Evolutionary conservation across 1,284 basidiomycete species (phyloP).

Genomic region (Ceratobasidium sp.): DNA sequence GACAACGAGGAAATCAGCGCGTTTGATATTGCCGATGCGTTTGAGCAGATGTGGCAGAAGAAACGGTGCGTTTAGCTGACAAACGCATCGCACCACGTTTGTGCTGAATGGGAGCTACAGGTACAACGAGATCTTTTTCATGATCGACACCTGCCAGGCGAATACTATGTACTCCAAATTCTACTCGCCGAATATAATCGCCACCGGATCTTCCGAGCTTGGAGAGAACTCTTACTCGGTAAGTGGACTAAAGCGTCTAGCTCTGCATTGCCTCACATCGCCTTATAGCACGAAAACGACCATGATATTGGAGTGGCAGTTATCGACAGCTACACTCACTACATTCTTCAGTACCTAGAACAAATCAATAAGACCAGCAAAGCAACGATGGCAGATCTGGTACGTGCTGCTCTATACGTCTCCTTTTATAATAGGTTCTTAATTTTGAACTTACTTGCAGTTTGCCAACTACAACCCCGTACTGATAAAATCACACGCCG

Average conservation of each 20-base stretch:
- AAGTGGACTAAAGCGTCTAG: slow-evolving; percentile 53
- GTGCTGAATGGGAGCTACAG: slow-evolving; percentile 60
- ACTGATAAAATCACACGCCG: slow-evolving; percentile 86
- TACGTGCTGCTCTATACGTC: slow-evolving; percentile 59
- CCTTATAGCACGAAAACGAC: slow-evolving; percentile 86
- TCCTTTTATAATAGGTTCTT: slow-evolving; percentile 10
- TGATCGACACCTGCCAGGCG: slow-evolving; percentile 99
- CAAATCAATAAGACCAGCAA: slow-evolving; percentile 90
- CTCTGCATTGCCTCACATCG: slow-evolving; percentile 8
- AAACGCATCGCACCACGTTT: background rate
- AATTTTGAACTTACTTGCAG: slow-evolving; percentile 59
- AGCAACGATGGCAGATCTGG: slow-evolving; percentile 86
- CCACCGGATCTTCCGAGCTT: slow-evolving; percentile 90
- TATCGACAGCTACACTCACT: slow-evolving; percentile 95
- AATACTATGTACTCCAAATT: slow-evolving; percentile 96
- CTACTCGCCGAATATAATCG: slow-evolving; percentile 95
- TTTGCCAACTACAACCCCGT: slow-evolving; percentile 83
- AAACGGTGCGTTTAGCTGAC: slow-evolving; percentile 70
- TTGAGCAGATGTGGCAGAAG: slow-evolving; percentile 99
- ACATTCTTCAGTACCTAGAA: slow-evolving; percentile 92
- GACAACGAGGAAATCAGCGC: slow-evolving; percentile 98
- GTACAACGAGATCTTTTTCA: slow-evolving; percentile 97
- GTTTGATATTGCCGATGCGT: slow-evolving; percentile 94
- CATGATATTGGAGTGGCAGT: slow-evolving; percentile 94
- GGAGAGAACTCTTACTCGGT: slow-evolving; percentile 96